Conservation (phyloP, 495 filamentous ascomycete species). For the Aspergillus nanangensis region DNA sequence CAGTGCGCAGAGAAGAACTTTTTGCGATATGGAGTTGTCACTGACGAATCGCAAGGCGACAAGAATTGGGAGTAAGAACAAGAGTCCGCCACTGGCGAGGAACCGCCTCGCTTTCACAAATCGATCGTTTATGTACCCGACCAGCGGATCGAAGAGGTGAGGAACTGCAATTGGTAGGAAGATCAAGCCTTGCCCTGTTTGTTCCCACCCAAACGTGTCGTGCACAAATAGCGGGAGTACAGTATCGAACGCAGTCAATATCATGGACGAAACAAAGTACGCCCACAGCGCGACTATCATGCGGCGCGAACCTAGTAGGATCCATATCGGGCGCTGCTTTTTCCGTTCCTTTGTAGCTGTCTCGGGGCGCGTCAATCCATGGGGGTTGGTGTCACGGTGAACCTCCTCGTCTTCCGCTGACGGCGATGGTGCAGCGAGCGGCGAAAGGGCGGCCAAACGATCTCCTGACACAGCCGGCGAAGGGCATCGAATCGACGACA, state of each 20-base stretch:
- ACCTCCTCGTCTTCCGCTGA: neutral
- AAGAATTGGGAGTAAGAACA: constrained; percentile 53
- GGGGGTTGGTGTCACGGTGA: neutral
- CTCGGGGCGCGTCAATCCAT: neutral
- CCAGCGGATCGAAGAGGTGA: constrained; percentile 57
- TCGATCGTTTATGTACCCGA: constrained; percentile 62
- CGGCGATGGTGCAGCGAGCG: too few relatives aligned
- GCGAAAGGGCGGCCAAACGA: too few relatives aligned
- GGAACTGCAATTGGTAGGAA: constrained; percentile 69
- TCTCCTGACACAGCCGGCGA: neutral
- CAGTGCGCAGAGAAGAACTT: constrained; percentile 66
- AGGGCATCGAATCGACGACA: neutral
- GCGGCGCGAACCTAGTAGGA: constrained; percentile 53
- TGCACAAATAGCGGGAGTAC: constrained; percentile 64
- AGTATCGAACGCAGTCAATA: constrained; percentile 50
- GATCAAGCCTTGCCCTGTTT: constrained; percentile 68
- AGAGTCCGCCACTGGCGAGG: constrained; percentile 57
- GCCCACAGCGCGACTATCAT: constrained; percentile 54
- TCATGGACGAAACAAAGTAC: constrained; percentile 44
- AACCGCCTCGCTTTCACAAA: constrained; percentile 55
- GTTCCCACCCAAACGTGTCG: constrained; percentile 61
- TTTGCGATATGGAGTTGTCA: constrained; percentile 53
- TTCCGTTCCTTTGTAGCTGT: neutral
- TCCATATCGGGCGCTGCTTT: constrained; percentile 6
- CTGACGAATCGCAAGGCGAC: constrained; percentile 66